phyloP scores from a whole-genome alignment of 2,329 filamentous ascomycete species.

The Aspergillus sp. region DNA sequence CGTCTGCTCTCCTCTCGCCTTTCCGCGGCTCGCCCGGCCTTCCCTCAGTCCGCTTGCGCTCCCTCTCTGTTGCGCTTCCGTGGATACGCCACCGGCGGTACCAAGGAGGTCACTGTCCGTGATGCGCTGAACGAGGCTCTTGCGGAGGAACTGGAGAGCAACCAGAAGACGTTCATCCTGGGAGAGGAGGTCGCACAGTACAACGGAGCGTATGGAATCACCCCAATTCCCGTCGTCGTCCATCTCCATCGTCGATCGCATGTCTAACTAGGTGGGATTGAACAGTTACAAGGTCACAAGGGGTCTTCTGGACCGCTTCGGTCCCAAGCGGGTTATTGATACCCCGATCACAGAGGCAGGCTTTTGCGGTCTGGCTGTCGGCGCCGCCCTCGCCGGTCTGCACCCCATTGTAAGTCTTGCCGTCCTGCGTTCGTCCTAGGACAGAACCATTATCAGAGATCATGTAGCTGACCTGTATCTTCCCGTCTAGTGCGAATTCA shows the following conservation, averaged over 20 bases:
- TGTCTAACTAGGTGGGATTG: conserved; percentile 35
- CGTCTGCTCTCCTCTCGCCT: conserved; percentile 59
- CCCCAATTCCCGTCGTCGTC: conserved; percentile 1
- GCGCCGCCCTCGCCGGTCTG: conserved; percentile 89
- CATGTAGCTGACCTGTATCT: conserved; percentile 1
- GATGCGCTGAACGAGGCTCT: conserved; percentile 97
- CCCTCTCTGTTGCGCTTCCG: conserved; percentile 49
- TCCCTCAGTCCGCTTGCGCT: conserved; percentile 50
- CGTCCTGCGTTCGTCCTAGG: neutral
- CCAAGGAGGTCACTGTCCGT: conserved; percentile 93
- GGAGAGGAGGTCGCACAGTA: conserved; percentile 99
- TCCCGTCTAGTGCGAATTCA: conserved; percentile 81
- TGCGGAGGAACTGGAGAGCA: conserved; percentile 91
- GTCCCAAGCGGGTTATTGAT: conserved; percentile 95
- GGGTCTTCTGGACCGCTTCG: conserved; percentile 93
- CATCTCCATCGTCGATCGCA: conserved; percentile 1
- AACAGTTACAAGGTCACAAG: conserved; percentile 95
- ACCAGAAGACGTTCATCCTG: conserved; percentile 91
- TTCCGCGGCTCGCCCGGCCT: conserved; percentile 49
- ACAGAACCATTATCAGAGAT: neutral
- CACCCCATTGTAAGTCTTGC: conserved; percentile 70
- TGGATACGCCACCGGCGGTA: conserved; percentile 57
- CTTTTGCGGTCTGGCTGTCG: conserved; percentile 89
- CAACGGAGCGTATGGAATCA: conserved; percentile 74
- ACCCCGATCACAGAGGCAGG: conserved; percentile 97